A percentile compares a stretch with the other conserved stretches of the same genome.
Conservation (phyloP, 139 green algal species). For the Edaphochlamys debaryana region DNA sequence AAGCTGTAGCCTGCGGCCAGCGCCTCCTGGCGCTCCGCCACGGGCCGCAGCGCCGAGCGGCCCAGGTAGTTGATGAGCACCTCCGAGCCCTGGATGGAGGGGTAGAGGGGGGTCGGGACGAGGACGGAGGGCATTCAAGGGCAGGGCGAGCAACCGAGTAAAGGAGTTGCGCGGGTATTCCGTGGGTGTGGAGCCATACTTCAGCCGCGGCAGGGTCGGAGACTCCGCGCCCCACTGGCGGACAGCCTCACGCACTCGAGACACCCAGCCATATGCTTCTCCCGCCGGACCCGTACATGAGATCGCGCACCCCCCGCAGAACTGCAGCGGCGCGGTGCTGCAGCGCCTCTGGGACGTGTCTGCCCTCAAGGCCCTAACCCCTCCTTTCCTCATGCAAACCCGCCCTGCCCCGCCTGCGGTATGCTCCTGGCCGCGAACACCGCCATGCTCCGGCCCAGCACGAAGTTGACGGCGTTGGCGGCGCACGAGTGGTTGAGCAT, state of each 20-base stretch:
- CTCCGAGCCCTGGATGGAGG: conserved; percentile 39
- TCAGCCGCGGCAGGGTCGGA: too few species aligned
- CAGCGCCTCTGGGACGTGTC: too few species aligned
- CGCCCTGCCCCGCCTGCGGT: neutral
- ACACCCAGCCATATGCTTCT: too few species aligned
- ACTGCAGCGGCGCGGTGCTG: too few species aligned
- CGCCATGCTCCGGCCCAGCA: conserved; percentile 38
- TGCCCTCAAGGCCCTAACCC: too few species aligned
- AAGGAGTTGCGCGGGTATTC: too few species aligned
- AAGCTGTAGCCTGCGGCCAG: conserved; percentile 44
- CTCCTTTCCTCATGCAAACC: neutral
- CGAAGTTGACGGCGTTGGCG: conserved; percentile 49
- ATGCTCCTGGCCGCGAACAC: conserved; percentile 32
- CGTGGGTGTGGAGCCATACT: too few species aligned
- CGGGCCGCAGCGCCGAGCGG: conserved; percentile 16
- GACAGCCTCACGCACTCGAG: too few species aligned
- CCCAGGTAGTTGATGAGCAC: conserved; percentile 60
- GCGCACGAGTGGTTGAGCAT: conserved; percentile 51
- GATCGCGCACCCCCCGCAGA: too few species aligned
- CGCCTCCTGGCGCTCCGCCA: conserved; percentile 22
- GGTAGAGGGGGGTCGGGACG: neutral
- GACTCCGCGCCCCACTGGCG: too few species aligned
- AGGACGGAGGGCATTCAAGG: neutral
- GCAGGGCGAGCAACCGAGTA: neutral
- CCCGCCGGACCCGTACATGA: too few species aligned